phyloP scores from a whole-genome alignment of 139 green algal species.

The Chlamydomonas sp. region DNA sequence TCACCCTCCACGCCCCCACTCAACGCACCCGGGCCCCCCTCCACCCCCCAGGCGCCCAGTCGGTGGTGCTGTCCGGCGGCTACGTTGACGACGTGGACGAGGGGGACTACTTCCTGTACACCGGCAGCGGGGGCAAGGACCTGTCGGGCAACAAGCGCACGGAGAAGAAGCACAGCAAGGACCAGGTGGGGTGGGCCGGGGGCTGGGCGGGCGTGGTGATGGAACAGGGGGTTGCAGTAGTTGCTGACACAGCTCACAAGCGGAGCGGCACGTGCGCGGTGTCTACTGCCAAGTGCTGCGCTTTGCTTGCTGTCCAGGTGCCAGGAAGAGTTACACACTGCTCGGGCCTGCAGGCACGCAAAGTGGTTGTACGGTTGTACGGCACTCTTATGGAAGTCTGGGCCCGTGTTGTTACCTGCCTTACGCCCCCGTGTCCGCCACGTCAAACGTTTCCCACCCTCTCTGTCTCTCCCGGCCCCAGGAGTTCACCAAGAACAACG shows the following conservation, averaged over 20 bases:
- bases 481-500: slow-evolving; percentile 90
- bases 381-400: no score
- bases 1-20: no score
- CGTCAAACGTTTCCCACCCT: not conserved
- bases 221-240: not conserved
- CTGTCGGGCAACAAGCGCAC: slow-evolving; percentile 97
- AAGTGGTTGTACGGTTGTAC: no score
- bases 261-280: no score
- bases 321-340: no score
- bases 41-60: slow-evolving; percentile 19
- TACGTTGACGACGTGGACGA: slow-evolving; percentile 96
- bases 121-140: slow-evolving; percentile 84
- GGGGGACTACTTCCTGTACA: slow-evolving; percentile 98
- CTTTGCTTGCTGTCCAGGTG: no score
- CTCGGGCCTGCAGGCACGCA: no score
- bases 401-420: no score
- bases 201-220: not conserved
- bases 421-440: not conserved
- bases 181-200: not conserved
- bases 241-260: no score
- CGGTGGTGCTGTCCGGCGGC: slow-evolving; percentile 73
- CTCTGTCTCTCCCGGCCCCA: slow-evolving; percentile 82
- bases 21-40: no score
- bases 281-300: no score
- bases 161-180: slow-evolving; percentile 72